Evolutionary conservation across 495 filamentous ascomycete genomes (phyloP), one percentile per base, ranked within the genome.

Genomic region (Glonium stellatum): DNA sequence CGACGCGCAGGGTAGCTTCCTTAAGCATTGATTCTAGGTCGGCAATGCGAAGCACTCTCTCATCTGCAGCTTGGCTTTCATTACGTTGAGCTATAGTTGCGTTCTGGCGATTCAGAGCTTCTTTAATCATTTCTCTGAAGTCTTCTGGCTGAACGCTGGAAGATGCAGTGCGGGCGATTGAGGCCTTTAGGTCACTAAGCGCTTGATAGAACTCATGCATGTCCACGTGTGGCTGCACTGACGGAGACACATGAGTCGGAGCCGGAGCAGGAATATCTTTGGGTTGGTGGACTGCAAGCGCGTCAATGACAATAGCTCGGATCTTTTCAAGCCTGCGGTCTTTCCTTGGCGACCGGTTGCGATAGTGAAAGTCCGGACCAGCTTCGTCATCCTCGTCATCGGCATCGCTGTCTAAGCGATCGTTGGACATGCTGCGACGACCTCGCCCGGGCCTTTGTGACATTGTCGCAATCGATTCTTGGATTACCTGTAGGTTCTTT

Each of bases 361-460:
- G 82, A 34, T 80, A 77, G 42, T 73, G 71, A 8, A 73, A 73
- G 0, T 68, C 71, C 48, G 22, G 75, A 65, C 23, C 82, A 18
- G 80, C 73, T 6, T 83, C 85, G 23, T 95, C 90, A 65, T 95
- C 92, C 68, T 96, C 92, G 62, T 97, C 93, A 63, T 97, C 93
- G 1, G 92, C 93, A 73, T 97, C 93, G 59, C 91, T 96, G 50
- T 92, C 80, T 50, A 83, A 83, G 35, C 51, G 62, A 48, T 51
- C 67, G 58, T 46, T 66, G 57, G 55, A 67, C 60, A 65, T 67
- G 62, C 59, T 60, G 50, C 57, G 62, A 46, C 59, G 59, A 42
- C 61, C 60, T 23, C 64, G 60, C 27, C 63, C 57, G 27, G 48
- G n/a, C 18, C 46, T 46, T 36, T 64, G 59, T 9, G 57, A 61